Percentiles rank a stretch among this genome's conserved stretches.
Conservation (phyloP, 2,329 filamentous ascomycete genomes). For the Helicocarpus griseus region DNA sequence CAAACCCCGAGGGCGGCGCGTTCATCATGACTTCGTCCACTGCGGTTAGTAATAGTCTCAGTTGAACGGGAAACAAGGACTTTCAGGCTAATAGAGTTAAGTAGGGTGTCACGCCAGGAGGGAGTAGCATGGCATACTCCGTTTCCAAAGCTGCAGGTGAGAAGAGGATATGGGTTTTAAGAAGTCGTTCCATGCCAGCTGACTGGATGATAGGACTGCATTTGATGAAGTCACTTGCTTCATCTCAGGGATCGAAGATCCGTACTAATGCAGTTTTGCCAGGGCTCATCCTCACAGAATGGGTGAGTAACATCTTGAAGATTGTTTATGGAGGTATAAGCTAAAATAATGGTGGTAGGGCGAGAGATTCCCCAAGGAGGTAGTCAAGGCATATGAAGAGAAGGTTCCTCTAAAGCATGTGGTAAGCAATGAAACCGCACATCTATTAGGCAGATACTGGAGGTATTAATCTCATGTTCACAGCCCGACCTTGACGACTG, state of each 20-base stretch:
- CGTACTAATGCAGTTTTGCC: slow-evolving; percentile 57
- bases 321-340: not conserved
- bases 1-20: slow-evolving; percentile 53
- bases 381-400: slow-evolving; percentile 45
- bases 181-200: slow-evolving; percentile 2
- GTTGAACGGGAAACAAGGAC: not conserved
- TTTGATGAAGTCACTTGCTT: slow-evolving; percentile 55
- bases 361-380: slow-evolving; percentile 47
- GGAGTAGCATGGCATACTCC: slow-evolving; percentile 59
- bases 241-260: slow-evolving; percentile 52
- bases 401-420: slow-evolving; percentile 50
- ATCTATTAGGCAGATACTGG: not conserved
- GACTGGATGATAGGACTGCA: slow-evolving; percentile 42
- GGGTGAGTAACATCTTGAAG: slow-evolving; percentile 35
- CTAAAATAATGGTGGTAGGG: slow-evolving; percentile 31
- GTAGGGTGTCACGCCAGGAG: slow-evolving; percentile 40
- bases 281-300: slow-evolving; percentile 58
- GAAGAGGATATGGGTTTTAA: slow-evolving; percentile 7
- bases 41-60: slow-evolving; percentile 35
- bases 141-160: slow-evolving; percentile 66
- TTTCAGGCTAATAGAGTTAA: not conserved
- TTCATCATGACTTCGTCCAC: slow-evolving; percentile 56
- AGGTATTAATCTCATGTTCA: not conserved
- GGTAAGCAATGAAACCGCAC: slow-evolving; percentile 27
- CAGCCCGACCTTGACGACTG: slow-evolving; percentile 35